Percentiles rank a stretch among this genome's conserved stretches.
Evolutionary conservation across 768 basidiomycete species (phyloP).

Genomic region (Gelatoporia subvermispora): DNA sequence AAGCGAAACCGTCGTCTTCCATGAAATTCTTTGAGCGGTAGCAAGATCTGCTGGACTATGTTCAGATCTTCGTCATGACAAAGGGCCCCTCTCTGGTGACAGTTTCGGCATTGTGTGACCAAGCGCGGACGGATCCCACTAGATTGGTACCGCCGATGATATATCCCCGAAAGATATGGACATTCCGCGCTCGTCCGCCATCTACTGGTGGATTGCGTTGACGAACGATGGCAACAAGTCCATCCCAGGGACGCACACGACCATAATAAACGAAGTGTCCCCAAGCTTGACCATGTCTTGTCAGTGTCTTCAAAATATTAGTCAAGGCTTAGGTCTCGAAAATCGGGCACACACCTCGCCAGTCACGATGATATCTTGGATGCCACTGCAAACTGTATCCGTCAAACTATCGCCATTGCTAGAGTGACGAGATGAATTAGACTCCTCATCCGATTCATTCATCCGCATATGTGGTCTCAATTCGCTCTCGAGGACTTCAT

Average conservation of each 20-base stretch:
- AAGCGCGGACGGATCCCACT: slow-evolving; percentile 67
- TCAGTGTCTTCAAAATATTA: slow-evolving; percentile 39
- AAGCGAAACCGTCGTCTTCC: too few species aligned
- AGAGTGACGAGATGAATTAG: neutral
- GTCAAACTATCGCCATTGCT: neutral
- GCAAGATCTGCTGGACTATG: neutral
- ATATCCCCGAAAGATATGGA: slow-evolving; percentile 62
- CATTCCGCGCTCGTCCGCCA: neutral
- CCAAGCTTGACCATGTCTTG: slow-evolving; percentile 32
- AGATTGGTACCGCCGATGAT: slow-evolving; percentile 59
- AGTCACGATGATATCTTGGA: slow-evolving; percentile 56
- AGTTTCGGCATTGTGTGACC: slow-evolving; percentile 38
- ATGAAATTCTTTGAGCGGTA: neutral
- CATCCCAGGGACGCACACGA: slow-evolving; percentile 33
- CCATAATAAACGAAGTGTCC: slow-evolving; percentile 30
- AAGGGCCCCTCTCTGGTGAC: slow-evolving; percentile 64
- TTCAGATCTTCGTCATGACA: slow-evolving; percentile 39
- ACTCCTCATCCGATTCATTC: neutral
- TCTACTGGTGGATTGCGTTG: slow-evolving; percentile 1
- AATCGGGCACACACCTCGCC: slow-evolving; percentile 42
- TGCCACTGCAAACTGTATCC: slow-evolving; percentile 40
- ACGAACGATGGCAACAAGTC: slow-evolving; percentile 32
- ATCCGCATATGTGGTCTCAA: slow-evolving; percentile 11
- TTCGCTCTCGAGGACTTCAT: slow-evolving; percentile 22
- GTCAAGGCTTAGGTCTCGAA: neutral